Conservation (phyloP, 192 early-diverging fungal genomes). For the Ramicandelaber brevisporus region DNA sequence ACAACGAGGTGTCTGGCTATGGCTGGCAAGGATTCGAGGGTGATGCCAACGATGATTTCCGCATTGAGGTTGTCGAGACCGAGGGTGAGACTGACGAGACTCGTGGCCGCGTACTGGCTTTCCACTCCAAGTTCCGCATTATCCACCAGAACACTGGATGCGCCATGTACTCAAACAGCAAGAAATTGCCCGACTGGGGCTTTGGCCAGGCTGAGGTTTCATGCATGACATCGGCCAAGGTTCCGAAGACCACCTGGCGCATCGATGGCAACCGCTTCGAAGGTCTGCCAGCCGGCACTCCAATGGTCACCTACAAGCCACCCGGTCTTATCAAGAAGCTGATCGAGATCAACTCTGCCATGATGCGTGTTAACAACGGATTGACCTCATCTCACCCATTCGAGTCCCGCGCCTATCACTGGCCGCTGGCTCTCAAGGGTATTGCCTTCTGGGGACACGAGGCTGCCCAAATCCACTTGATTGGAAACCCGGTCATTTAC, state of each 20-base stretch:
- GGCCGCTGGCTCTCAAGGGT: constrained; percentile 64
- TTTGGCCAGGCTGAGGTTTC: constrained; percentile 81
- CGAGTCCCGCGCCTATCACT: constrained; percentile 65
- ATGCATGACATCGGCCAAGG: constrained; percentile 57
- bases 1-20: constrained; percentile 48
- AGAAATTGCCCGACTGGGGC: constrained; percentile 75
- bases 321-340: constrained; percentile 68
- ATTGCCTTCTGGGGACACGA: constrained; percentile 65
- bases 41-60: constrained; percentile 84
- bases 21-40: constrained; percentile 46
- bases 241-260: constrained; percentile 48
- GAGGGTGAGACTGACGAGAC: constrained; percentile 19
- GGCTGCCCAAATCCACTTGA: constrained; percentile 56
- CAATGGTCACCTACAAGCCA: constrained; percentile 26
- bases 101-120: constrained; percentile 25
- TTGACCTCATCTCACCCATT: constrained; percentile 80
- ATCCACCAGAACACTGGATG: constrained; percentile 48
- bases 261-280: constrained; percentile 38
- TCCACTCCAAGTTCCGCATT: constrained; percentile 42
- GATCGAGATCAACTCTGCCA: constrained; percentile 61
- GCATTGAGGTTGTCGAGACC: constrained; percentile 41
- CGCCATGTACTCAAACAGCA: constrained; percentile 53
- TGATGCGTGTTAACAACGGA: constrained; percentile 71
- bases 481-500: constrained; percentile 77
- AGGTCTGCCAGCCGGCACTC: constrained; percentile 25